phyloP scores from a whole-genome alignment of 805 yeast species.

The Ogataea parapolymorpha region DNA sequence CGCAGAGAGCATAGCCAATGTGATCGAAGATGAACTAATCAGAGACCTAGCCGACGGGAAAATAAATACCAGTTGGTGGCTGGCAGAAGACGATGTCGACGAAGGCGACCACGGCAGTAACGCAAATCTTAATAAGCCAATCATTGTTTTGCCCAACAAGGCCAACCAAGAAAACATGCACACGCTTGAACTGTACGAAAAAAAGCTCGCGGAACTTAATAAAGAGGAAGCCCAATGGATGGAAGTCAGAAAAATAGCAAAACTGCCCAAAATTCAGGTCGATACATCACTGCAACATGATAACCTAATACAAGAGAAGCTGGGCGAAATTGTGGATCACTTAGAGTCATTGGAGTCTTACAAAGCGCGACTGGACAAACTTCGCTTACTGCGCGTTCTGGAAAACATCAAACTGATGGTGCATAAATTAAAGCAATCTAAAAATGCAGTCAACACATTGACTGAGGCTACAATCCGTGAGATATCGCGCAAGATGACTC shows the following conservation, averaged over 20 bases:
- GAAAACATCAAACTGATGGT: constrained; percentile 37
- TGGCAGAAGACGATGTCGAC: constrained; percentile 31
- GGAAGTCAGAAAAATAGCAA: constrained; percentile 6
- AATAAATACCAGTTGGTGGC: constrained; percentile 69
- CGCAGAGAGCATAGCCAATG: constrained; percentile 52
- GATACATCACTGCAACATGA: constrained; percentile 4
- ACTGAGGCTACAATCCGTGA: constrained; percentile 20
- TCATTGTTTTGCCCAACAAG: constrained; percentile 52
- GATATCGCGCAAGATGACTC: constrained; percentile 20
- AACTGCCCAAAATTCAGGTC: constrained; percentile 15
- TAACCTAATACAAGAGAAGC: constrained; percentile 9
- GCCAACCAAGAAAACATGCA: constrained; percentile 50
- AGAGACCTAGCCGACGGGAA: constrained; percentile 57
- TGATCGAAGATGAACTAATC: constrained; percentile 61
- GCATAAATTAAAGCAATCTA: constrained; percentile 27
- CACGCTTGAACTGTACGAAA: constrained; percentile 44
- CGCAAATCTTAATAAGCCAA: constrained; percentile 28
- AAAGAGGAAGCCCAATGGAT: constrained; percentile 49
- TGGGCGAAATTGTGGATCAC: constrained; percentile 15
- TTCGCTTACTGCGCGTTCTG: constrained; percentile 19
- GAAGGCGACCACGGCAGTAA: constrained; percentile 16
- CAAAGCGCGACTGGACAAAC: constrained; percentile 9
- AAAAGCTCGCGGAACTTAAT: constrained; percentile 41
- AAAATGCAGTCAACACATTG: constrained; percentile 20
- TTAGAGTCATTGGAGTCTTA: constrained; percentile 14